Percentiles rank a stretch among this genome's conserved stretches.
These are phyloP conservation scores for Rhodosporidiobolus sp. DNA, from an alignment of 768 basidiomycete genomes.

Conservation along the genomic window DNA sequence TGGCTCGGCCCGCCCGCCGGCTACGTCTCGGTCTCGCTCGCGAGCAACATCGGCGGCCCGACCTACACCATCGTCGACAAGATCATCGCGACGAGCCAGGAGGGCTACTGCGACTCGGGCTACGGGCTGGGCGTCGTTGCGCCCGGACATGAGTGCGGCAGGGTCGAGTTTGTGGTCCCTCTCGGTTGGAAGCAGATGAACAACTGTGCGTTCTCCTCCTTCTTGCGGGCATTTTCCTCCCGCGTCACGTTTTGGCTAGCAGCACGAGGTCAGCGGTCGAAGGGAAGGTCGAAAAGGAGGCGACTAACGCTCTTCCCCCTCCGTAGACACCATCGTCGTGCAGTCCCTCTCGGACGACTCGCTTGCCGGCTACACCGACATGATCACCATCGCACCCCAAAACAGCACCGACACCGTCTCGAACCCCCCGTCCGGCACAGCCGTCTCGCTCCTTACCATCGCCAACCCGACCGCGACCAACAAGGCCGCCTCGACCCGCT, in stretches of 20 bases:
- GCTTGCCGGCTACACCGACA: constrained; percentile 38
- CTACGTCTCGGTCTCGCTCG: constrained; percentile 32
- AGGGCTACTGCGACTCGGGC: constrained; percentile 37
- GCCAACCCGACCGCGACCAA: constrained; percentile 20
- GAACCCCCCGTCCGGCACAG: constrained; percentile 14
- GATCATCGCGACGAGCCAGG: constrained; percentile 16
- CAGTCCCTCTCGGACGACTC: constrained; percentile 25
- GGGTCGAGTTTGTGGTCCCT: constrained; percentile 35
- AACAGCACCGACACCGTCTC: constrained; percentile 1
- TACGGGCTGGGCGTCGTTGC: constrained; percentile 24
- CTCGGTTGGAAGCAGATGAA: constrained; percentile 20
- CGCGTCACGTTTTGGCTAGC: background rate
- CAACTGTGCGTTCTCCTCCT: constrained; percentile 28
- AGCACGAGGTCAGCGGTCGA: no score
- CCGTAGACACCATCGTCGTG: constrained; percentile 37
- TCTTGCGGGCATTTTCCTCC: fast-evolving
- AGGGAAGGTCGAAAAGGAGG: no score
- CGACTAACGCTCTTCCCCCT: background rate
- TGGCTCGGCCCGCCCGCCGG: constrained; percentile 39
- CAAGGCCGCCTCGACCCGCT: constrained; percentile 3
- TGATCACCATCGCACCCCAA: constrained; percentile 22
- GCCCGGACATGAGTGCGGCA: constrained; percentile 28
- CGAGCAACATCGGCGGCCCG: constrained; percentile 31
- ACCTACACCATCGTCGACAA: constrained; percentile 20
- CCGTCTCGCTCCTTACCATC: constrained; percentile 18